These are phyloP conservation scores for Candida pseudoglaebosa DNA, from an alignment of 805 yeast species.

Conservation along the genomic window DNA sequence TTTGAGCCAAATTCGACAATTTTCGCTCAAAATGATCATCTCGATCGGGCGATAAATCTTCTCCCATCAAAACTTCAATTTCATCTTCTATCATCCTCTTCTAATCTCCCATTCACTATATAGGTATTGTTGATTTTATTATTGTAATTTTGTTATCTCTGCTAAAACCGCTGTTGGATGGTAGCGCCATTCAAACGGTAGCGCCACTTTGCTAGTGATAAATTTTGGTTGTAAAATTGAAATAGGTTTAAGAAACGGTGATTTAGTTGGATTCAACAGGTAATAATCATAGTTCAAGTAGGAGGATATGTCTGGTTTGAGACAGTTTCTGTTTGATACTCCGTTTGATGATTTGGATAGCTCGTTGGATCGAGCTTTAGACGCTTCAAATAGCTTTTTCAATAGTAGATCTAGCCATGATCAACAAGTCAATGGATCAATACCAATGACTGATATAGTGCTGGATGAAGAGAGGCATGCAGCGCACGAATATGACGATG, in stretches of 20 bases:
- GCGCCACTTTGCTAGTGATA: neutral
- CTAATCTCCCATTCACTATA: slow-evolving; percentile 1
- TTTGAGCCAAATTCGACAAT: slow-evolving; percentile 6
- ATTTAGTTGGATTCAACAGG: too few species aligned
- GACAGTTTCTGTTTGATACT: slow-evolving; percentile 11
- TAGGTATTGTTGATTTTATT: too few species aligned
- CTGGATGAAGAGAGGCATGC: neutral
- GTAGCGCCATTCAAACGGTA: neutral
- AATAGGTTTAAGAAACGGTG: neutral
- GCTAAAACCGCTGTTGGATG: too few species aligned
- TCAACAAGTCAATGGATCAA: slow-evolving; percentile 20
- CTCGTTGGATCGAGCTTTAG: slow-evolving; percentile 63
- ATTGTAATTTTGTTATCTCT: slow-evolving; percentile 1
- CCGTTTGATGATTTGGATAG: slow-evolving; percentile 62
- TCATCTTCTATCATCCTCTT: slow-evolving; percentile 13
- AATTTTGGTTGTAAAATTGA: neutral
- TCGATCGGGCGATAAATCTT: slow-evolving; percentile 5
- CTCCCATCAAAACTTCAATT: slow-evolving; percentile 12
- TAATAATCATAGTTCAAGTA: neutral
- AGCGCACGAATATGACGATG: slow-evolving; percentile 19
- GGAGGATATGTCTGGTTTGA: slow-evolving; percentile 4
- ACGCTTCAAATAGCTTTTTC: slow-evolving; percentile 40
- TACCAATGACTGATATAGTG: slow-evolving; percentile 25
- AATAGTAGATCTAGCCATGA: slow-evolving; percentile 23
- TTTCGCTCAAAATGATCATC: neutral